Conservation (phyloP, 176 grass and related monocot species). For the Carex kokanica region DNA sequence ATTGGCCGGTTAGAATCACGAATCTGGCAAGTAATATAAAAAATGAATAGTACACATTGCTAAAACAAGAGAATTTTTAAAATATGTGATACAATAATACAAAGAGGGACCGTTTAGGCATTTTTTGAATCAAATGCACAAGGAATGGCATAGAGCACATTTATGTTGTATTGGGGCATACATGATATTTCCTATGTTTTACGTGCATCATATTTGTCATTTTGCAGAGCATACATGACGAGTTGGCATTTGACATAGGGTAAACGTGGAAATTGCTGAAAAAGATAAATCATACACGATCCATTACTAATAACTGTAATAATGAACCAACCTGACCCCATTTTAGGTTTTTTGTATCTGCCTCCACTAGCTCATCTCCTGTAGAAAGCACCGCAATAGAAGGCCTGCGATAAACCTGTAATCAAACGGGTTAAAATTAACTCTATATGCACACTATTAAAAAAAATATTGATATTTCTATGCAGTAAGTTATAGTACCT, state of each 20-base stretch:
- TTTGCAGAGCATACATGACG: background rate
- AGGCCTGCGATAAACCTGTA: conserved; percentile 65
- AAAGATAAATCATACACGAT: background rate
- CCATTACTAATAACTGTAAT: background rate
- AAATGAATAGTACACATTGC: background rate
- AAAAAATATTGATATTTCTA: background rate
- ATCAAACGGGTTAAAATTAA: conserved; percentile 21
- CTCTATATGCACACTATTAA: background rate
- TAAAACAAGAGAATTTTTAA: background rate
- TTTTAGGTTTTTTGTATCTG: conserved; percentile 57
- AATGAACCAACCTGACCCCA: conserved; percentile 73
- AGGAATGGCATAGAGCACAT: background rate
- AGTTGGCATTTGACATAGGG: background rate
- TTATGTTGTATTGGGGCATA: background rate
- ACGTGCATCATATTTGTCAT: background rate
- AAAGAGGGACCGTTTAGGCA: background rate
- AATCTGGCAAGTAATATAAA: conserved; percentile 55
- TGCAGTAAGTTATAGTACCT: conserved; percentile 37
- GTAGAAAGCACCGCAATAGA: conserved; percentile 79
- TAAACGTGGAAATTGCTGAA: background rate
- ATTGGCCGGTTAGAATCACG: conserved; percentile 91
- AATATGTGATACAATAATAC: background rate
- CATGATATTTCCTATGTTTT: background rate
- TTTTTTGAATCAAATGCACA: background rate
- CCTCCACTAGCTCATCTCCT: conserved; percentile 79